Evolutionary conservation across 2,329 filamentous ascomycete species (phyloP).

Genomic region (Talaromyces piceae): DNA sequence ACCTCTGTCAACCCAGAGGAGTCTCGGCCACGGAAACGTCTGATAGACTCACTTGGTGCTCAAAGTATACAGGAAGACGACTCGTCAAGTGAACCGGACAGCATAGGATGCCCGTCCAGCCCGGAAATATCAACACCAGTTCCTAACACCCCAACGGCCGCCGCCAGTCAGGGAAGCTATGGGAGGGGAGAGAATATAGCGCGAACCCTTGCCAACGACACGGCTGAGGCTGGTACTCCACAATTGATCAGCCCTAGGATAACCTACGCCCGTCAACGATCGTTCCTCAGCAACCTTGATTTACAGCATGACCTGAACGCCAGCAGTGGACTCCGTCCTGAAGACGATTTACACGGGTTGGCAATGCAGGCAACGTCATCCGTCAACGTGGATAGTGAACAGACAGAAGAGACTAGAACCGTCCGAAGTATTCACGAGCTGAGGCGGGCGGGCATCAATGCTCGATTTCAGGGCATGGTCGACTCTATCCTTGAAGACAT

Average conservation of each 20-base stretch:
- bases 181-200: not conserved
- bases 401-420: conserved; percentile 35
- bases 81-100: conserved; percentile 7
- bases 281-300: conserved; percentile 47
- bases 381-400: conserved; percentile 35
- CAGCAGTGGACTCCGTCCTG: conserved; percentile 1
- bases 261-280: conserved; percentile 54
- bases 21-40: conserved; percentile 23
- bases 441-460: conserved; percentile 50
- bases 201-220: not conserved
- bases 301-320: not conserved
- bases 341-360: conserved; percentile 12
- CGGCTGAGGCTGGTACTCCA: conserved; percentile 7
- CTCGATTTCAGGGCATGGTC: conserved; percentile 49
- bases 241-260: conserved; percentile 36
- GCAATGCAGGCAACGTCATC: conserved; percentile 16
- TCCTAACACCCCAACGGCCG: conserved; percentile 1
- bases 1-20: not conserved
- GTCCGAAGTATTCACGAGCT: conserved; percentile 57
- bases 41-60: conserved; percentile 27
- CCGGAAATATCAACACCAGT: conserved; percentile 5
- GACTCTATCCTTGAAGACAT: conserved; percentile 54
- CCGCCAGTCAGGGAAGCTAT: not conserved
- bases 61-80: conserved; percentile 11
- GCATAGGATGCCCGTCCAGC: not conserved